Percentiles rank a stretch among this genome's conserved stretches.
These are phyloP conservation scores for Phytophthora ohioensis DNA, from an alignment of 352 stramenopile species.

Conservation along the genomic window DNA sequence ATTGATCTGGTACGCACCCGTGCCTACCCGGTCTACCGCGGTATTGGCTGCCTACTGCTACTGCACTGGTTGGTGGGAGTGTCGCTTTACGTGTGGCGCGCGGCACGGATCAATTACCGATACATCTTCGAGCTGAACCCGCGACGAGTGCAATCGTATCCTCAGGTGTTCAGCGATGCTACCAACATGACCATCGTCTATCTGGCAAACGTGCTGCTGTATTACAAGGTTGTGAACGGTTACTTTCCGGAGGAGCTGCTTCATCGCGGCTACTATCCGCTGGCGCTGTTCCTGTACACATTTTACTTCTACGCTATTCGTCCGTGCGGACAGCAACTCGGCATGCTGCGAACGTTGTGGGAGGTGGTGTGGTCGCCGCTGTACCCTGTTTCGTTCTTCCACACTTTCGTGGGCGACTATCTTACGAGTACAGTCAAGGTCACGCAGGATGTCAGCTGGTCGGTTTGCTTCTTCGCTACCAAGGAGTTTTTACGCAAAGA, in stretches of 20 bases:
- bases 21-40: constrained; percentile 96
- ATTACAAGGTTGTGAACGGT: constrained; percentile 96
- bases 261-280: constrained; percentile 92
- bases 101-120: constrained; percentile 93
- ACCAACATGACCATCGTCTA: constrained; percentile 97
- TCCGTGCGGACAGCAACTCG: constrained; percentile 77
- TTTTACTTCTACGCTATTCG: constrained; percentile 95
- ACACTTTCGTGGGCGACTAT: constrained; percentile 92
- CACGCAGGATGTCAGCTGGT: constrained; percentile 93
- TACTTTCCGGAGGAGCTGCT: constrained; percentile 87
- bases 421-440: constrained; percentile 88
- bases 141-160: constrained; percentile 80
- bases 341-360: constrained; percentile 88
- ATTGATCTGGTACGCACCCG: constrained; percentile 81
- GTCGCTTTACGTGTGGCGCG: constrained; percentile 92
- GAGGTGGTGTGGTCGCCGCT: constrained; percentile 93
- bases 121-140: constrained; percentile 97
- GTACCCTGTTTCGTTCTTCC: constrained; percentile 94
- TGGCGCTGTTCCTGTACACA: constrained; percentile 93
- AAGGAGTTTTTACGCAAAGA: constrained; percentile 93
- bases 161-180: constrained; percentile 95
- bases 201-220: constrained; percentile 94
- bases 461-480: constrained; percentile 95
- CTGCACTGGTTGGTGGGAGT: constrained; percentile 97
- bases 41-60: constrained; percentile 94